Conservation (phyloP, 306 rosid genomes). For the Delonix regia region DNA sequence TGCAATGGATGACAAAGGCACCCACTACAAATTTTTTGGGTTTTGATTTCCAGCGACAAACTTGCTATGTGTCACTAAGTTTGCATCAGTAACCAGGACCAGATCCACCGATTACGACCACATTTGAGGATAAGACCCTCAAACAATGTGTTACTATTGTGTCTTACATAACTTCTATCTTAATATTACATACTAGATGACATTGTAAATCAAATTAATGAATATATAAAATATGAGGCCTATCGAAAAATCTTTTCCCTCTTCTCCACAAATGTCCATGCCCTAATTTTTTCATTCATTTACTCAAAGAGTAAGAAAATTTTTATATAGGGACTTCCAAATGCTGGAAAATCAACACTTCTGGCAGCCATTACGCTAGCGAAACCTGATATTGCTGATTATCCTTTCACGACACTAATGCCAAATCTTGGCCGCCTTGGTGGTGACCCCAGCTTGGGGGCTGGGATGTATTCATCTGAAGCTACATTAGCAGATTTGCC, state of each 20-base stretch:
- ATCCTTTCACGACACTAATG: slow-evolving; percentile 95
- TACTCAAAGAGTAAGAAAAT: slow-evolving; percentile 34
- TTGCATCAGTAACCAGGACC: neutral
- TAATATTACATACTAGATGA: neutral
- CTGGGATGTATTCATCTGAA: slow-evolving; percentile 87
- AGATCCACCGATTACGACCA: neutral
- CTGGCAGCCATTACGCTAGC: slow-evolving; percentile 95
- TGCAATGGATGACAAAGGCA: neutral
- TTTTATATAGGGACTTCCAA: slow-evolving; percentile 86
- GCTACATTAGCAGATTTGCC: slow-evolving; percentile 98
- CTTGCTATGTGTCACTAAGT: neutral
- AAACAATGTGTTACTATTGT: neutral
- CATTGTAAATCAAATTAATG: neutral
- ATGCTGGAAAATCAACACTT: slow-evolving; percentile 98
- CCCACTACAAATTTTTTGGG: neutral
- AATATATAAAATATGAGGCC: neutral
- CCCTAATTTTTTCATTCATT: slow-evolving; percentile 25
- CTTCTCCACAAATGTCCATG: neutral
- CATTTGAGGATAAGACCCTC: neutral
- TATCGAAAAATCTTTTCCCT: neutral
- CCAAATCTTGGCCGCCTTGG: slow-evolving; percentile 95
- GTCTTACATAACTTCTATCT: neutral
- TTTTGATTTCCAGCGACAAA: neutral
- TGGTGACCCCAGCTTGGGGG: slow-evolving; percentile 97
- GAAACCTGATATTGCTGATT: slow-evolving; percentile 93